phyloP scores from a whole-genome alignment of 371 early-diverging fungal species.

The Blastocladiella emersonii region DNA sequence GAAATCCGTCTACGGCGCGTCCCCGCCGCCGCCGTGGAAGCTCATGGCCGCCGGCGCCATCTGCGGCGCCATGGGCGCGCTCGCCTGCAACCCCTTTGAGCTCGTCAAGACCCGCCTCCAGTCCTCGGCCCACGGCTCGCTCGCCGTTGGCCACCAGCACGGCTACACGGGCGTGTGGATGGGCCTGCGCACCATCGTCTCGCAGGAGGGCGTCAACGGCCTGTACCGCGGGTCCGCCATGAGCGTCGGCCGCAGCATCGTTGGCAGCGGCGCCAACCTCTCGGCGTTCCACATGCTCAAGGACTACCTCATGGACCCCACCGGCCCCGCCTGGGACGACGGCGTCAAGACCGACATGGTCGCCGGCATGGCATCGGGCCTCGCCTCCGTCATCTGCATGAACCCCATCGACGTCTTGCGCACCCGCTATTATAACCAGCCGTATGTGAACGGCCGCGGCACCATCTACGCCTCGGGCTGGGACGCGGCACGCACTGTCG shows the following conservation, averaged over 20 bases:
- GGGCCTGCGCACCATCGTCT: slow-evolving; percentile 31
- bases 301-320: slow-evolving; percentile 29
- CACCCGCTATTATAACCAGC: slow-evolving; percentile 52
- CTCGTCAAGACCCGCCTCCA: slow-evolving; percentile 52
- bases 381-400: slow-evolving; percentile 41
- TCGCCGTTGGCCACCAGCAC: slow-evolving; percentile 46
- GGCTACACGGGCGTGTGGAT: slow-evolving; percentile 39
- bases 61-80: slow-evolving; percentile 55
- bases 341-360: slow-evolving; percentile 42
- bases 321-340: slow-evolving; percentile 33
- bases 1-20: slow-evolving; percentile 21
- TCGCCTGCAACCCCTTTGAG: slow-evolving; percentile 56
- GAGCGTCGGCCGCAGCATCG: slow-evolving; percentile 39
- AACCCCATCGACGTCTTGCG: slow-evolving; percentile 57
- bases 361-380: slow-evolving; percentile 35
- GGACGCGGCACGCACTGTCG: slow-evolving; percentile 32
- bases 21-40: slow-evolving; percentile 49
- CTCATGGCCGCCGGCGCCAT: slow-evolving; percentile 48
- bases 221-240: slow-evolving; percentile 37
- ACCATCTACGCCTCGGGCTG: slow-evolving; percentile 26
- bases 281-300: slow-evolving; percentile 45
- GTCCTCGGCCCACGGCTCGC: slow-evolving; percentile 25
- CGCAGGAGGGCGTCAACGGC: slow-evolving; percentile 33
- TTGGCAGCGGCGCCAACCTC: slow-evolving; percentile 47
- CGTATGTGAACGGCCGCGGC: slow-evolving; percentile 31